These are phyloP conservation scores for Curvularia sp. DNA, from an alignment of 2,329 filamentous ascomycete genomes.

Conservation along the genomic window DNA sequence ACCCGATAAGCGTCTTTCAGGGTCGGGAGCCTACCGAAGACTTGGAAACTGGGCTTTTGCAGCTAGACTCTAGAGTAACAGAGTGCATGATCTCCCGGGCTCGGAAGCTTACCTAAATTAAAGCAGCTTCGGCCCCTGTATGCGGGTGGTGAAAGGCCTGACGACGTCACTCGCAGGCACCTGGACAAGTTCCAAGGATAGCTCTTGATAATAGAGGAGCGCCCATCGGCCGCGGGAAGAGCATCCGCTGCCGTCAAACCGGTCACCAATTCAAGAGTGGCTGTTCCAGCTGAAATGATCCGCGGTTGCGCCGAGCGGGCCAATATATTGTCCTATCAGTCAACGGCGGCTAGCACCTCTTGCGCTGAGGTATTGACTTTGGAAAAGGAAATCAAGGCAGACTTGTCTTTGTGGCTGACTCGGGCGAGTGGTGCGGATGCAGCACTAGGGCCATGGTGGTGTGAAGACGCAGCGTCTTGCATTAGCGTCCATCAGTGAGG, in stretches of 20 bases:
- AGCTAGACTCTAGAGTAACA: constrained; percentile 15
- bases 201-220: neutral
- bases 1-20: constrained; percentile 7
- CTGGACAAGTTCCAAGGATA: neutral
- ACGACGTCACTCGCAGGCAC: constrained; percentile 4
- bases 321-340: constrained; percentile 11
- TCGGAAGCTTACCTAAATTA: constrained; percentile 16
- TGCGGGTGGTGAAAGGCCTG: neutral
- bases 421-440: constrained; percentile 12
- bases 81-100: constrained; percentile 23
- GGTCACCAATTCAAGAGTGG: constrained; percentile 6
- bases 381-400: constrained; percentile 14
- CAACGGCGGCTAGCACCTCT: constrained; percentile 11
- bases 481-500: constrained; percentile 26
- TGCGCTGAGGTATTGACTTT: constrained; percentile 14
- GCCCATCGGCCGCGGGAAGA: constrained; percentile 2
- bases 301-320: constrained; percentile 13
- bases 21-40: constrained; percentile 27
- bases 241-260: constrained; percentile 11
- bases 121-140: constrained; percentile 12
- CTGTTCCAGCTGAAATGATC: constrained; percentile 5
- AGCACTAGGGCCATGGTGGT: constrained; percentile 18
- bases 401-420: constrained; percentile 13
- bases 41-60: constrained; percentile 25
- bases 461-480: constrained; percentile 23